Evolutionary conservation across 768 basidiomycete species (phyloP).

Genomic region (Boletus pseudo-olivaceus): DNA sequence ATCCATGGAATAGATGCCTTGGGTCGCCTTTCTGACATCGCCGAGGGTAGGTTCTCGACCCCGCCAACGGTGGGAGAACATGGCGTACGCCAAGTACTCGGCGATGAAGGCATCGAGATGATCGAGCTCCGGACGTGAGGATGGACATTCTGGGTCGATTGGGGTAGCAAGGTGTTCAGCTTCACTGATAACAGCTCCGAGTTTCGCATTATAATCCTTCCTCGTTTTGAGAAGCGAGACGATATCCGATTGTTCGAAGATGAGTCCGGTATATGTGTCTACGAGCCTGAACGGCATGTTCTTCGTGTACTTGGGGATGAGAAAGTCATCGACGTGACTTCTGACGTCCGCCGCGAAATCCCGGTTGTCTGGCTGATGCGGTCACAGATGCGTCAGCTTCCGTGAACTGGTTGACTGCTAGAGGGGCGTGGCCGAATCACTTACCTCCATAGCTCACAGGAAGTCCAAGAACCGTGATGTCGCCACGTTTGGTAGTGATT

Average conservation of each 20-base stretch:
- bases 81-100: conserved; percentile 23
- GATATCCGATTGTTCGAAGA: conserved; percentile 17
- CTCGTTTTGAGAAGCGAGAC: conserved; percentile 14
- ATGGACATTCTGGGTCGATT: background rate
- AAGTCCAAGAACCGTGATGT: background rate
- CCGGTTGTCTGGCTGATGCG: background rate
- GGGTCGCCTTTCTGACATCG: conserved; percentile 12
- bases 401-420: background rate
- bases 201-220: conserved; percentile 7
- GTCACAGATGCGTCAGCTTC: background rate
- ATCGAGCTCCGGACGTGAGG: background rate
- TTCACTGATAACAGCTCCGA: conserved; percentile 5
- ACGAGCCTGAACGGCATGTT: conserved; percentile 24
- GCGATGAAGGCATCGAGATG: conserved; percentile 12
- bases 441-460: conserved; percentile 3
- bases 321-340: conserved; percentile 9
- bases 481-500: background rate
- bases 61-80: conserved; percentile 29
- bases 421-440: background rate
- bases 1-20: conserved; percentile 20
- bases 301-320: conserved; percentile 13
- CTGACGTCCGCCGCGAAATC: conserved; percentile 14
- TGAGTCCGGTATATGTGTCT: conserved; percentile 26
- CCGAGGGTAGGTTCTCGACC: conserved; percentile 13
- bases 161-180: background rate